Evolutionary conservation across 768 basidiomycete species (phyloP), one percentile per base, ranked within the genome.

Genomic region (Mycena polygramma): DNA sequence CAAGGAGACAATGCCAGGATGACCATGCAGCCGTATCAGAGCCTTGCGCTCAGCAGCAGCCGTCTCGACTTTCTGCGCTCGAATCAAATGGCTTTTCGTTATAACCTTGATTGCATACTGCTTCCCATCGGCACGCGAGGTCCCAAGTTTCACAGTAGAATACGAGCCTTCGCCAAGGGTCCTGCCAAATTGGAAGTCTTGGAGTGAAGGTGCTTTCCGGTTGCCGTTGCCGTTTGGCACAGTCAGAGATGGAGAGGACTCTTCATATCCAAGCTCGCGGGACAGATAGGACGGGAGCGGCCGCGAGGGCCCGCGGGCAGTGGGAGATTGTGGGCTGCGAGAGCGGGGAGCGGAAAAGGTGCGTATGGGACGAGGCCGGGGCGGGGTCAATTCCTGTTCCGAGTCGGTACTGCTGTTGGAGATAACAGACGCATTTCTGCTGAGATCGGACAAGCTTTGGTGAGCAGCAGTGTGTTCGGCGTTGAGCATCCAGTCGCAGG

Each of bases 161-260:
- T 94, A 95, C 13, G 92, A 92, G 22, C 94, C 94, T 77, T 94
- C 92, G 22, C 94, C 94, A 4, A 95, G 84, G n/a, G 89, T 86
- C 39, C 88, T 84, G 5, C 91, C 90, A 74, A 94, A 92, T 66
- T 89, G 86, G 76, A 94, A 94, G 79, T 94, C 93, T 55, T 89
- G 87, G 0, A 86, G 83, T 19, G 86, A 85, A 19, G 74, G 73
- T 65, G 83, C 63, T 83, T 84, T 5, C 85, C 82, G 55, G 83
- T 77, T 9, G 81, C 70, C 57, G 30, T 81, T 79, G 8, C 73
- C 46, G 13, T 63, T 69, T 51, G 75, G 17, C 48, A 55, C 65
- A 19, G 68, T 26, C 17, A 63, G 69, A 51, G 69, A 49, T 13
- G 67, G 66, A 26, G 64, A 24, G 14, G 68, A 57, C 26, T 75